Conservation (phyloP, 2,329 filamentous ascomycete genomes). For the Penicillium janthinellum region DNA sequence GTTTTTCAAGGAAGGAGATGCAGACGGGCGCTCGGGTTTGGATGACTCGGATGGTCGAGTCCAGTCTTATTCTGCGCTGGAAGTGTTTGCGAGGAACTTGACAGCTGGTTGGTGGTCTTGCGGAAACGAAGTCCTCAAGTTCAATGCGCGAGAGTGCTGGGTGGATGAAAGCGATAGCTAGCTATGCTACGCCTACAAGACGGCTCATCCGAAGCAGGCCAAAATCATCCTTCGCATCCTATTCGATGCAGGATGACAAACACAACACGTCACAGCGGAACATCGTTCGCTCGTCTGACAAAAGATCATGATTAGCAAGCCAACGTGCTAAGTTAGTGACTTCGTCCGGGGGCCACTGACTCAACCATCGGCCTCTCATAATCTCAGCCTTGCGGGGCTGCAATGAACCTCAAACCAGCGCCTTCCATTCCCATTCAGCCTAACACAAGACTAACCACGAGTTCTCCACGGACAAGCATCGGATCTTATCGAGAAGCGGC, state of each 20-base stretch:
- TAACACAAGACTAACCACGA: no score
- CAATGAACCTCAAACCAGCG: neutral
- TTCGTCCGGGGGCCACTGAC: neutral
- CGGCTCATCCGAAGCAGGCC: no score
- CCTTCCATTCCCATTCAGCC: neutral
- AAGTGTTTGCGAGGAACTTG: conserved; percentile 62
- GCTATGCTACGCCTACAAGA: neutral
- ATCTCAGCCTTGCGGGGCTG: neutral
- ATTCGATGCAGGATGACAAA: neutral
- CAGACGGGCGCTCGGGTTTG: neutral
- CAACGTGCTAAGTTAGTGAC: neutral
- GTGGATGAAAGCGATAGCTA: conserved; percentile 10
- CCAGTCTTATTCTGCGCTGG: conserved; percentile 53
- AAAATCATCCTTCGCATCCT: no score
- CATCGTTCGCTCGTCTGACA: neutral
- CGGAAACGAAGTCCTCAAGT: conserved; percentile 65
- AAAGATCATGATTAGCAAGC: neutral
- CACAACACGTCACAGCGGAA: neutral
- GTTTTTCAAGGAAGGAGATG: conserved; percentile 34
- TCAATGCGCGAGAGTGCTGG: conserved; percentile 59
- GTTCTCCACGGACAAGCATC: neutral
- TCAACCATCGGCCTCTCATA: neutral
- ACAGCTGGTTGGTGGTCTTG: conserved; percentile 64
- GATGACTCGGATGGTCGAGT: neutral
- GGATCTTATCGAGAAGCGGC: neutral